Evolutionary conservation across 179 eudicot species (phyloP).

Genomic region (Sideroxylon spinosum): DNA sequence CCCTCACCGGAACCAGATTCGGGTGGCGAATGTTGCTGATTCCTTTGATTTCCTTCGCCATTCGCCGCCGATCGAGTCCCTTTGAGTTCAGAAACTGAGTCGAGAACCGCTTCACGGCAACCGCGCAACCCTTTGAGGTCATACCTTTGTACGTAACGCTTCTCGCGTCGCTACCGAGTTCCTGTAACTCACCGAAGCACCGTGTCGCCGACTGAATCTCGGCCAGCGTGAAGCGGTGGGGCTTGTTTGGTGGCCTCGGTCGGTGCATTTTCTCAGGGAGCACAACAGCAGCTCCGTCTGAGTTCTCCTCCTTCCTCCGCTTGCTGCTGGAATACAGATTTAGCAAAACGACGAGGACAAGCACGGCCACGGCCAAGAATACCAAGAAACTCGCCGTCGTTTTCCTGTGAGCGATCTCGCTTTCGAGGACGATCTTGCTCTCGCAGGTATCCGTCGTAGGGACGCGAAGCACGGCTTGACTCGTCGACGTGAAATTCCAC

Average conservation of each 20-base stretch:
- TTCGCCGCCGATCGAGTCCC: slow-evolving; percentile 35
- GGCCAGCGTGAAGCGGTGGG: slow-evolving; percentile 45
- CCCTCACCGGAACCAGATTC: slow-evolving; percentile 58
- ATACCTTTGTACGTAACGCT: slow-evolving; percentile 53
- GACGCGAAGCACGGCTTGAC: slow-evolving; percentile 45
- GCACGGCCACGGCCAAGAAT: slow-evolving; percentile 51
- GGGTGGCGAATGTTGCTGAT: slow-evolving; percentile 59
- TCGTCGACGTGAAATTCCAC: slow-evolving; percentile 66
- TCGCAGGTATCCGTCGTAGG: slow-evolving; percentile 52
- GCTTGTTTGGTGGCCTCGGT: slow-evolving; percentile 63
- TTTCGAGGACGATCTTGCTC: slow-evolving; percentile 32
- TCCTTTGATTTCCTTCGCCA: slow-evolving; percentile 43
- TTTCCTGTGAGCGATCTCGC: slow-evolving; percentile 25
- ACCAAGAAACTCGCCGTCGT: slow-evolving; percentile 47
- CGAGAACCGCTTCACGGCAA: slow-evolving; percentile 61
- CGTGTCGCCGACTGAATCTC: slow-evolving; percentile 55
- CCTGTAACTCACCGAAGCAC: slow-evolving; percentile 53
- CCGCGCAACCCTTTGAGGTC: slow-evolving; percentile 47
- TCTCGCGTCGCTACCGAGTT: slow-evolving; percentile 47
- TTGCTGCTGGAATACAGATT: slow-evolving; percentile 43
- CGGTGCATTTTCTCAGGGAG: slow-evolving; percentile 40
- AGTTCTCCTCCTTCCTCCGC: slow-evolving; percentile 16
- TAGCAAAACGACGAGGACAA: slow-evolving; percentile 32
- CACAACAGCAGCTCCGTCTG: slow-evolving; percentile 17
- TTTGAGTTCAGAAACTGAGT: slow-evolving; percentile 30